Percentiles rank a stretch among this genome's conserved stretches.
phyloP scores from a whole-genome alignment of 768 basidiomycete genomes.

The Mycena floridula region DNA sequence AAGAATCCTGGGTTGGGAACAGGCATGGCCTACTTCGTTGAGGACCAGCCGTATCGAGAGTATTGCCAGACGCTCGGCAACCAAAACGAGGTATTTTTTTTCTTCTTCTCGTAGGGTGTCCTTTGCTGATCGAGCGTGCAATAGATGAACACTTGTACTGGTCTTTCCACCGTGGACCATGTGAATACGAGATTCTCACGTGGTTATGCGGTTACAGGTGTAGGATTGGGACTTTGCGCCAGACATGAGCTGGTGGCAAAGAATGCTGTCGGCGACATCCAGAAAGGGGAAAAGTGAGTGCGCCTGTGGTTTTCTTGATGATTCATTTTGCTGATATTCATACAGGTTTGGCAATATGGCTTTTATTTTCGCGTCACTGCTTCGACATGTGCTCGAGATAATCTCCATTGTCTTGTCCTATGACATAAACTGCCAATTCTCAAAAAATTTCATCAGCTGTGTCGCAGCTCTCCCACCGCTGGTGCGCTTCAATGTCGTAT shows the following conservation, averaged over 20 bases:
- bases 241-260: conserved; percentile 16
- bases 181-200: conserved; percentile 2
- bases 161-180: conserved; percentile 5
- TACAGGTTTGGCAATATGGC: conserved; percentile 8
- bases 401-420: conserved; percentile 3
- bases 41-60: conserved; percentile 14
- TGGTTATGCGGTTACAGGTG: not conserved
- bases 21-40: conserved; percentile 20
- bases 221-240: conserved; percentile 9
- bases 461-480: not conserved
- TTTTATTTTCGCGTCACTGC: conserved; percentile 2
- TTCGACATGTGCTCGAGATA: not conserved
- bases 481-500: not conserved
- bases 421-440: conserved; percentile 12
- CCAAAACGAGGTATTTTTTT: conserved; percentile 14
- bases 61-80: conserved; percentile 2
- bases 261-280: conserved; percentile 17
- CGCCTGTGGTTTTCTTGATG: too few relatives aligned
- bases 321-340: not conserved
- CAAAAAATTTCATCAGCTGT: conserved; percentile 4
- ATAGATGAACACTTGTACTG: conserved; percentile 7
- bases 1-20: conserved; percentile 16
- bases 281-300: conserved; percentile 18
- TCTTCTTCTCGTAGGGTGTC: not conserved
- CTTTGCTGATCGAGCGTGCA: not conserved